Evolutionary conservation across 495 filamentous ascomycete species (phyloP).

Genomic region (Podospora conica): DNA sequence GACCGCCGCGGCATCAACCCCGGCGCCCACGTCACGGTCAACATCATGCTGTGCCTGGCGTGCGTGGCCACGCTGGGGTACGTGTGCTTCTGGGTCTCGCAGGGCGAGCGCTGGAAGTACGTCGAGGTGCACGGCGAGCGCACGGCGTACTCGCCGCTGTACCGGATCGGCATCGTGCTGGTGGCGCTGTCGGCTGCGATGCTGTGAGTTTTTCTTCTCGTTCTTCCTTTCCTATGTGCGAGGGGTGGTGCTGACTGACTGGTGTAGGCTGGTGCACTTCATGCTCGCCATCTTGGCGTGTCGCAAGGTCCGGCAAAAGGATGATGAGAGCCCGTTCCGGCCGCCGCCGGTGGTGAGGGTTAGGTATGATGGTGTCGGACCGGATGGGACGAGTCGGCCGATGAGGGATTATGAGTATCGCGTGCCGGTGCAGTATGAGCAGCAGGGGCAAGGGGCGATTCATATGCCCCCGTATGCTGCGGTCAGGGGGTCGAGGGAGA

Average conservation of each 20-base stretch:
- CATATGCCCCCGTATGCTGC: constrained; percentile 9
- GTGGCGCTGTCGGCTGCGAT: constrained; percentile 8
- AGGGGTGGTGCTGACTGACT: no score
- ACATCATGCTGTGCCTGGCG: constrained; percentile 31
- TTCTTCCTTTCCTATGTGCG: background rate
- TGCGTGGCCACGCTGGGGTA: constrained; percentile 23
- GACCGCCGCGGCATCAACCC: constrained; percentile 28
- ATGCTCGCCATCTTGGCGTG: constrained; percentile 19
- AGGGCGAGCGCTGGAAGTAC: constrained; percentile 13
- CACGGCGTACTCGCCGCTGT: constrained; percentile 11
- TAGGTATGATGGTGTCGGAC: constrained; percentile 21
- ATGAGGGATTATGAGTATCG: constrained; percentile 4
- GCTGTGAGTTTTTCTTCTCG: constrained; percentile 9
- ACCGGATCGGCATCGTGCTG: constrained; percentile 20
- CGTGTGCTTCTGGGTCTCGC: constrained; percentile 20
- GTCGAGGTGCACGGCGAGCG: constrained; percentile 7
- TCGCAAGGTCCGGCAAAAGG: constrained; percentile 14
- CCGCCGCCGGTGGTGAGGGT: constrained; percentile 10
- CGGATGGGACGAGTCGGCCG: constrained; percentile 16
- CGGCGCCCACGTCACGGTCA: constrained; percentile 34
- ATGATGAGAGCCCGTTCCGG: constrained; percentile 2
- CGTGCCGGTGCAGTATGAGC: no score
- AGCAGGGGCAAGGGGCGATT: constrained; percentile 3
- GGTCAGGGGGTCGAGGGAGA: background rate
- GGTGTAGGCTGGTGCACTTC: constrained; percentile 16